Evolutionary conservation across 345 rosid species (phyloP), one percentile per base, ranked within the genome.

Genomic region (Gossypium bickii): DNA sequence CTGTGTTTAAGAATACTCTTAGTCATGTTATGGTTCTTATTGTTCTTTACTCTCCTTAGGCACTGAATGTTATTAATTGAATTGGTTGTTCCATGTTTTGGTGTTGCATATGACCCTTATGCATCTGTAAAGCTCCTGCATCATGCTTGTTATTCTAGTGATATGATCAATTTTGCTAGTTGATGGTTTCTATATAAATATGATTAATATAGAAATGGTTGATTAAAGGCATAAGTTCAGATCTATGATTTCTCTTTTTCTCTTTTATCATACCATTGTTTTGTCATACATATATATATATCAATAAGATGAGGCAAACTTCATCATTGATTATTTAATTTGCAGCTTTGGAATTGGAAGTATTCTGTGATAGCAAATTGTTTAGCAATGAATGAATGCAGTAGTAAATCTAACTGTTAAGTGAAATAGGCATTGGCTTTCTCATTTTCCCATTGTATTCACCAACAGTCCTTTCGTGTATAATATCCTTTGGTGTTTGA

Each of bases 391-490:
- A 10, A 51, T 69, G 59, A 10, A 51, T 7, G 59, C 8, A 4
- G 59, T 69, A 10, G 24, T 69, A 9, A 51, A 51, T 69, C 13
- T 51, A 51, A 69, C 59, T 9, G 12, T 69, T 8, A 27, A 27
- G 18, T 51, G 59, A n/a, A 25, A 17, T 69, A 69, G 58, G 11
- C 44, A 51, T 51, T 29, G 44, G 60, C 68, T 11, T 72, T 72
- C 67, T 72, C 55, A 63, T 78, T 70, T 76, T 70, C 57, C 55
- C 9, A 16, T 27, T 13, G 24, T 2, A n/a, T 49, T 66, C 13
- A 45, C 62, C 44, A 43, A 67, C 16, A 12, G 34, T 34, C 49
- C 11, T 17, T 70, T 51, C 3, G 12, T 20, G 9, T 58, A 25
- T 72, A 0, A 4, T 9, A 24, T 22, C 64, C 48, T 43, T 57